A percentile compares a stretch with the other conserved stretches of the same genome.
phyloP scores from a whole-genome alignment of 2,329 filamentous ascomycete species.

The Neopestalotiopsis rosae region DNA sequence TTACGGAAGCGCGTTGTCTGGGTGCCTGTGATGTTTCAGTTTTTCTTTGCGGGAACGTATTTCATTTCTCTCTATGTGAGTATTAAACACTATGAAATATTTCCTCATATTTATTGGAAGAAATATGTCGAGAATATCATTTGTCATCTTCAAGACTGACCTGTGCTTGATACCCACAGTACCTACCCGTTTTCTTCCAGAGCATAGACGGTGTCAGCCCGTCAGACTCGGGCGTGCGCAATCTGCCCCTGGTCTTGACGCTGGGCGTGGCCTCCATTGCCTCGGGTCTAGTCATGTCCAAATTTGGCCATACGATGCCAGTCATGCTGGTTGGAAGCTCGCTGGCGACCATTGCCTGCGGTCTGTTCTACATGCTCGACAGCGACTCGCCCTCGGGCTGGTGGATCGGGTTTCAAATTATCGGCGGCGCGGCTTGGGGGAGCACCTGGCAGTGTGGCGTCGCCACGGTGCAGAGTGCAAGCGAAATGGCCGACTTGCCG shows the following conservation, averaged over 20 bases:
- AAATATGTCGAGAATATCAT: too few relatives aligned
- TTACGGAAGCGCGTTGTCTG: slow-evolving; percentile 45
- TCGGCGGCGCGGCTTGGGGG: slow-evolving; percentile 26
- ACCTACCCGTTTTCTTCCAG: slow-evolving; percentile 42
- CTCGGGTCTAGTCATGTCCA: slow-evolving; percentile 32
- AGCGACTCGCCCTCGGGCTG: slow-evolving; percentile 30
- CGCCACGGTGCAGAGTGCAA: slow-evolving; percentile 40
- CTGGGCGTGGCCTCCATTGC: slow-evolving; percentile 37
- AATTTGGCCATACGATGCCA: slow-evolving; percentile 34
- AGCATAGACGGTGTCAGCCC: slow-evolving; percentile 32
- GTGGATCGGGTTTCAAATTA: slow-evolving; percentile 39
- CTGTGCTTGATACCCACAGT: slow-evolving; percentile 16
- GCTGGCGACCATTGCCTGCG: slow-evolving; percentile 37
- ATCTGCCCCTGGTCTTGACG: slow-evolving; percentile 41
- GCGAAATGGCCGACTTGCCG: slow-evolving; percentile 38
- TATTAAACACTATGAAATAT: too few relatives aligned
- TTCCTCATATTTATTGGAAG: too few relatives aligned
- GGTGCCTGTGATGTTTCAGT: slow-evolving; percentile 37
- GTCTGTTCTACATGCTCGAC: slow-evolving; percentile 37
- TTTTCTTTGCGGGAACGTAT: background rate
- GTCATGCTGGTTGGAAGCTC: slow-evolving; percentile 41
- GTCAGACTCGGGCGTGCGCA: slow-evolving; percentile 38
- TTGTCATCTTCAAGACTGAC: too few relatives aligned
- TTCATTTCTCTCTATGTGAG: slow-evolving; percentile 29
- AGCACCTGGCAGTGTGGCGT: slow-evolving; percentile 41